These are phyloP conservation scores for Choiromyces venosus DNA, from an alignment of 495 filamentous ascomycete species.

Conservation along the genomic window DNA sequence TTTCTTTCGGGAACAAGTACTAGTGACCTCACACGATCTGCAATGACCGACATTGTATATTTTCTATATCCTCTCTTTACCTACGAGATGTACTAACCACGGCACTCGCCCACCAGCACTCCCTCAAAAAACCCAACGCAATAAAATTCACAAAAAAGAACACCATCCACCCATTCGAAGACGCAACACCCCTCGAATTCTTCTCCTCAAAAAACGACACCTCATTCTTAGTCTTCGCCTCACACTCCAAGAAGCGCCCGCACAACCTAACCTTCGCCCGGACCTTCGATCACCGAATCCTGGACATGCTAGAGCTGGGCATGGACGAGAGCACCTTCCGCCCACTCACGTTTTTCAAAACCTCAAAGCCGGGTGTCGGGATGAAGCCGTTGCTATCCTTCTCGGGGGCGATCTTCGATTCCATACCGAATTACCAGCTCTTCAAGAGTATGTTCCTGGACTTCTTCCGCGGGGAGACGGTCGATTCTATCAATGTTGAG, in stretches of 20 bases:
- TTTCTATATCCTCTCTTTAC: background rate
- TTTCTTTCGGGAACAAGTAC: conserved; percentile 79
- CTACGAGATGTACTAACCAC: background rate
- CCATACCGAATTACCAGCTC: conserved; percentile 67
- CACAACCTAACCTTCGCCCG: conserved; percentile 79
- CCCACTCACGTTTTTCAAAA: conserved; percentile 70
- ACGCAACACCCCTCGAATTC: conserved; percentile 78
- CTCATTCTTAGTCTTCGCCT: conserved; percentile 70
- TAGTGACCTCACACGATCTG: conserved; percentile 69
- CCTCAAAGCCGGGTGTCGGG: conserved; percentile 71
- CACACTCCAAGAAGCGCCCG: conserved; percentile 85
- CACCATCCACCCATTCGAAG: conserved; percentile 87
- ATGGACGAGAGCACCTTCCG: conserved; percentile 59
- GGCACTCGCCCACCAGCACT: conserved; percentile 44
- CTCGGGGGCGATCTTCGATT: conserved; percentile 77
- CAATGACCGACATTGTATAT: conserved; percentile 63
- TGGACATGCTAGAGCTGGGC: conserved; percentile 88
- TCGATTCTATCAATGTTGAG: conserved; percentile 80
- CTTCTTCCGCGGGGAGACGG: conserved; percentile 75
- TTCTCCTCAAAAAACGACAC: conserved; percentile 93
- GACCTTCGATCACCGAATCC: conserved; percentile 73
- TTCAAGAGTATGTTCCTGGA: conserved; percentile 83
- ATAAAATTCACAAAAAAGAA: conserved; percentile 96
- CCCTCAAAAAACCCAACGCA: conserved; percentile 69
- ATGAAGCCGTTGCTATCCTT: conserved; percentile 84